Evolutionary conservation across 2,329 filamentous ascomycete genomes (phyloP), one percentile per base, ranked within the genome.

Genomic region (Sclerotinia spermophila): DNA sequence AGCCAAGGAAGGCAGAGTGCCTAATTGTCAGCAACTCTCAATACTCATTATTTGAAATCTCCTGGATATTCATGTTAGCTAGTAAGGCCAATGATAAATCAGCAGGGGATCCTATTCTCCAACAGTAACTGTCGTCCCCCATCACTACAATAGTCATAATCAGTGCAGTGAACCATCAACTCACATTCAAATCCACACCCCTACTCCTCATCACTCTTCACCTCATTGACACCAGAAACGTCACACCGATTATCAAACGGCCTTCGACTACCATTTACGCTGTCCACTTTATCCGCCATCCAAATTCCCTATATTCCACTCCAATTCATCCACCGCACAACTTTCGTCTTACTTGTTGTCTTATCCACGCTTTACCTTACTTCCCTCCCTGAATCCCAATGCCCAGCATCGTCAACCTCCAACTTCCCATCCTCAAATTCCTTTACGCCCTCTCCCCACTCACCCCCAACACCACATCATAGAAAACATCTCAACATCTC

Each of bases 261-360:
- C n/a, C n/a, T n/a, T n/a, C n/a, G n/a, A n/a, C n/a, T n/a, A n/a
- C n/a, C n/a, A n/a, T n/a, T n/a, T n/a, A n/a, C n/a, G n/a, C n/a
- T n/a, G n/a, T n/a, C n/a, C n/a, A n/a, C n/a, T n/a, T n/a, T n/a
- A n/a, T n/a, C n/a, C n/a, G n/a, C n/a, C n/a, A n/a, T n/a, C n/a
- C n/a, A n/a, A 51, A 51, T 0, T 1, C 4, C 11, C 7, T 2
- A 10, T 6, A 15, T 27, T 2, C 11, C 13, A n/a, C 21, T 11
- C 10, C 21, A n/a, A n/a, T 11, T 11, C 21, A 48, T 48, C 21
- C 5, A 21, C 42, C 17, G 5, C 42, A 21, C 3, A 21, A 13
- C 45, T 44, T 44, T 19, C 19, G 19, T 19, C 10, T 45, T 21
- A n/a, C n/a, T n/a, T n/a, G n/a, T n/a, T n/a, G n/a, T n/a, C n/a